Evolutionary conservation across 768 basidiomycete species (phyloP).

Genomic region (Podaxis sp.): DNA sequence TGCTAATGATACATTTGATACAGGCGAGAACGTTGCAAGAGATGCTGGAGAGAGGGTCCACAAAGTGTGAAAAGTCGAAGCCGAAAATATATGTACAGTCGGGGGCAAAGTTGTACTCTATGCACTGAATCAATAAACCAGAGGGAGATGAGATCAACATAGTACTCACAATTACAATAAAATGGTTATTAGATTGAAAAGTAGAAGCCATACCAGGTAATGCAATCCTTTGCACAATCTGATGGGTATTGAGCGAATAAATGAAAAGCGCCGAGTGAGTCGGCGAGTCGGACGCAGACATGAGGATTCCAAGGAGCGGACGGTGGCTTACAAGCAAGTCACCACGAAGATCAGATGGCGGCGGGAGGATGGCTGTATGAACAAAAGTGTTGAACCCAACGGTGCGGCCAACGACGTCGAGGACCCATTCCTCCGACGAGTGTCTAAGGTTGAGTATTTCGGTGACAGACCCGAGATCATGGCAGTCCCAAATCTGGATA

Average conservation of each 20-base stretch:
- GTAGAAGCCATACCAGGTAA: conserved; percentile 38
- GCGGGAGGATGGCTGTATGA: conserved; percentile 41
- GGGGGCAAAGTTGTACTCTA: conserved; percentile 60
- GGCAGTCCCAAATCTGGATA: conserved; percentile 64
- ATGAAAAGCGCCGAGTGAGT: conserved; percentile 22
- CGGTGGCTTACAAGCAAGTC: conserved; percentile 4
- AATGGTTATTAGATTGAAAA: conserved; percentile 45
- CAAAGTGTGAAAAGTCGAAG: conserved; percentile 49
- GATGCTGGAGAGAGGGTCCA: conserved; percentile 46
- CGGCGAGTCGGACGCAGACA: conserved; percentile 16
- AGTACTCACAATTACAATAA: conserved; percentile 57
- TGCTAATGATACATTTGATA: conserved; percentile 22
- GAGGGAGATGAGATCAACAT: not conserved
- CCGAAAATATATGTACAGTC: conserved; percentile 54
- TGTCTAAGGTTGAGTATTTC: conserved; percentile 52
- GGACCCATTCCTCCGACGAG: conserved; percentile 16
- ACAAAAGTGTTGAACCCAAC: conserved; percentile 17
- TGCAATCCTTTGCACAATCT: conserved; percentile 45
- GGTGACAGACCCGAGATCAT: conserved; percentile 38
- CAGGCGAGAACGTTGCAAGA: conserved; percentile 44
- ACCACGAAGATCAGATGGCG: conserved; percentile 12
- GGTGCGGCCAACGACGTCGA: not conserved
- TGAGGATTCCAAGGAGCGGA: conserved; percentile 16
- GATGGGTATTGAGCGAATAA: conserved; percentile 37
- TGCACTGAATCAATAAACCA: conserved; percentile 2